These are phyloP conservation scores for Aegilops speltoides DNA, from an alignment of 176 grass and related monocot species.

Conservation along the genomic window DNA sequence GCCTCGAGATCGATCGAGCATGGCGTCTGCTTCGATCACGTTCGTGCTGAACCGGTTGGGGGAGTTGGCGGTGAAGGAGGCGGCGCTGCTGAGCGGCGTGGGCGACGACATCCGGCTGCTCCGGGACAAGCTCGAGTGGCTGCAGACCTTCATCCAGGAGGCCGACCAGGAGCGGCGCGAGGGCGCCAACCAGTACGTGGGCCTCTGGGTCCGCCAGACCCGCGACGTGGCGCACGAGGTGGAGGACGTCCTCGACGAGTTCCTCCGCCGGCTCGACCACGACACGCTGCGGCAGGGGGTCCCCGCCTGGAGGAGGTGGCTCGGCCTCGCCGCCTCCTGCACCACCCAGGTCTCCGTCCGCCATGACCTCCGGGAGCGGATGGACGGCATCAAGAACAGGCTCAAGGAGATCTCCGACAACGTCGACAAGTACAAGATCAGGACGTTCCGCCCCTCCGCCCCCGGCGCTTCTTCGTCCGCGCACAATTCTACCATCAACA, in stretches of 20 bases:
- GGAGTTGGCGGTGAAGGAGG: conserved; percentile 14
- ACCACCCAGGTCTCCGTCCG: conserved; percentile 30
- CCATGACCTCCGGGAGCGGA: conserved; percentile 15
- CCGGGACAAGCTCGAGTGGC: conserved; percentile 40
- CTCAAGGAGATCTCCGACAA: conserved; percentile 39
- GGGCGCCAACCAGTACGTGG: conserved; percentile 21
- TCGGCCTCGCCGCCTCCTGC: background rate
- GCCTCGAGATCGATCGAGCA: background rate
- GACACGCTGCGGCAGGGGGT: background rate
- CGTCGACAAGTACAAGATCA: conserved; percentile 35
- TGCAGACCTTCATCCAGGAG: conserved; percentile 36
- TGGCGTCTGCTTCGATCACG: conserved; percentile 25
- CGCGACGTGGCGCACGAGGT: conserved; percentile 30
- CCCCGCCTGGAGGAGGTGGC: background rate
- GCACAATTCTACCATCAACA: background rate
- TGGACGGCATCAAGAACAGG: conserved; percentile 38
- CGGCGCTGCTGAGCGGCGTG: conserved; percentile 18
- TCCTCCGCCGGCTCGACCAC: conserved; percentile 6
- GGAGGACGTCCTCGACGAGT: conserved; percentile 35
- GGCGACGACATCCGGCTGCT: conserved; percentile 29
- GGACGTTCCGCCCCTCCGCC: background rate
- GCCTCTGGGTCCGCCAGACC: conserved; percentile 30
- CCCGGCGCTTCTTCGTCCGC: background rate
- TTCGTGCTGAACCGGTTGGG: conserved; percentile 30
- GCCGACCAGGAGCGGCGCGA: conserved; percentile 21